These are phyloP conservation scores for Chamaecrista fasciculata DNA, from an alignment of 306 rosid species.

Conservation along the genomic window DNA sequence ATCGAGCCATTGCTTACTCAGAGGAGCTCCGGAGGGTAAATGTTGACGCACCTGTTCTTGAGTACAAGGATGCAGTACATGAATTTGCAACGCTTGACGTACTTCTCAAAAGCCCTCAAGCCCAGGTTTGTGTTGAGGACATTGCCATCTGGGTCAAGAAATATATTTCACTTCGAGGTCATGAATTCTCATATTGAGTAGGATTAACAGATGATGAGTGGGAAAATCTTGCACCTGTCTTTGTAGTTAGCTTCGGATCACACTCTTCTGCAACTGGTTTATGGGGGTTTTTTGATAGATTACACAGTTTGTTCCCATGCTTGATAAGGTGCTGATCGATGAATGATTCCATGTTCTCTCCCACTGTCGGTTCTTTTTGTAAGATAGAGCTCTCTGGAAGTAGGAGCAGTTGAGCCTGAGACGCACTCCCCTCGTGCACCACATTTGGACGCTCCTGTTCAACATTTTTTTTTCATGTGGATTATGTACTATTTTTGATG, in stretches of 20 bases:
- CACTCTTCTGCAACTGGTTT: conserved; percentile 4
- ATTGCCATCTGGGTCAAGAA: conserved; percentile 96
- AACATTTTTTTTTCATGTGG: conserved; percentile 42
- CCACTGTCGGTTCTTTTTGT: conserved; percentile 41
- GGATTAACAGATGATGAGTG: conserved; percentile 25
- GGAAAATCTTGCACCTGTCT: conserved; percentile 19
- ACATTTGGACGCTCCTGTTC: conserved; percentile 36
- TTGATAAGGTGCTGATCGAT: conserved; percentile 24
- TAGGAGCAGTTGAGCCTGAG: conserved; percentile 52
- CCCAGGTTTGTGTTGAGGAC: conserved; percentile 90
- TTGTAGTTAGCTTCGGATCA: conserved; percentile 26
- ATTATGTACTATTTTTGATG: conserved; percentile 41
- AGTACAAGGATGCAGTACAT: conserved; percentile 90
- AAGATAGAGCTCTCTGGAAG: conserved; percentile 45
- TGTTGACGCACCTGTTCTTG: conserved; percentile 87
- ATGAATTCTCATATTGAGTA: conserved; percentile 84
- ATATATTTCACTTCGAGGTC: conserved; percentile 87
- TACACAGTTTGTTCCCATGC: conserved; percentile 24
- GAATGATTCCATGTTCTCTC: conserved; percentile 28
- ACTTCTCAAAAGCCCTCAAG: conserved; percentile 90
- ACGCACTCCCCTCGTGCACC: conserved; percentile 35
- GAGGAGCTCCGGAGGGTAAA: conserved; percentile 92
- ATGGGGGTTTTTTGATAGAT: conserved; percentile 28
- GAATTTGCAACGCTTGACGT: conserved; percentile 92
- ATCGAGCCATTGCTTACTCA: conserved; percentile 93